Conservation (phyloP, 805 yeast genomes). For the Barnettozyma siamensis region DNA sequence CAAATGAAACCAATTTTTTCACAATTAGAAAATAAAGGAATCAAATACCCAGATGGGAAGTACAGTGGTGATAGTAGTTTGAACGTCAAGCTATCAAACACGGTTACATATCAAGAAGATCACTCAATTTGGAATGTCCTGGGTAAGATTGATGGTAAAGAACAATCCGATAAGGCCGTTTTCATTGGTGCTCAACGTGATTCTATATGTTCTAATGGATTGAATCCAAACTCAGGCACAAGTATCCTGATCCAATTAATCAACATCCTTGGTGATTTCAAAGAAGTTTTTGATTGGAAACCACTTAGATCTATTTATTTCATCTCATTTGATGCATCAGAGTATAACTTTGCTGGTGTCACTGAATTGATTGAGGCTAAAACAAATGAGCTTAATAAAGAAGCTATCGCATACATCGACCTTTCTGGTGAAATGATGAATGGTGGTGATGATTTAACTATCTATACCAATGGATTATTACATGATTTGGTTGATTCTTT, state of each 20-base stretch:
- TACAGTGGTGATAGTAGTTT: constrained; percentile 22
- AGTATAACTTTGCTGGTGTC: constrained; percentile 80
- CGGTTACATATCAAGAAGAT: constrained; percentile 26
- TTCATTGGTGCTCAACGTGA: constrained; percentile 83
- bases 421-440: constrained; percentile 51
- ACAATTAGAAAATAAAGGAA: constrained; percentile 16
- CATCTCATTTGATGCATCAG: constrained; percentile 76
- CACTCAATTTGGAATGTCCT: constrained; percentile 77
- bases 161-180: constrained; percentile 67
- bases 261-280: constrained; percentile 58
- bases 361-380: constrained; percentile 66
- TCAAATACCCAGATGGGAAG: constrained; percentile 13
- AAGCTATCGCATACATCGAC: constrained; percentile 69
- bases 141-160: constrained; percentile 74
- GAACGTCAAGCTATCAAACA: constrained; percentile 18
- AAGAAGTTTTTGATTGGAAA: constrained; percentile 63
- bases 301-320: constrained; percentile 82
- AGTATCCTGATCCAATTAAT: constrained; percentile 66
- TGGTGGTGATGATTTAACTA: constrained; percentile 43
- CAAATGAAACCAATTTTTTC: constrained; percentile 47
- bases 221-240: constrained; percentile 68
- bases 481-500: constrained; percentile 30
- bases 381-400: constrained; percentile 45
- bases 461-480: constrained; percentile 63
- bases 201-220: constrained; percentile 69